These are phyloP conservation scores for Tolypocladium album DNA, from an alignment of 2,329 filamentous ascomycete species.

Conservation along the genomic window DNA sequence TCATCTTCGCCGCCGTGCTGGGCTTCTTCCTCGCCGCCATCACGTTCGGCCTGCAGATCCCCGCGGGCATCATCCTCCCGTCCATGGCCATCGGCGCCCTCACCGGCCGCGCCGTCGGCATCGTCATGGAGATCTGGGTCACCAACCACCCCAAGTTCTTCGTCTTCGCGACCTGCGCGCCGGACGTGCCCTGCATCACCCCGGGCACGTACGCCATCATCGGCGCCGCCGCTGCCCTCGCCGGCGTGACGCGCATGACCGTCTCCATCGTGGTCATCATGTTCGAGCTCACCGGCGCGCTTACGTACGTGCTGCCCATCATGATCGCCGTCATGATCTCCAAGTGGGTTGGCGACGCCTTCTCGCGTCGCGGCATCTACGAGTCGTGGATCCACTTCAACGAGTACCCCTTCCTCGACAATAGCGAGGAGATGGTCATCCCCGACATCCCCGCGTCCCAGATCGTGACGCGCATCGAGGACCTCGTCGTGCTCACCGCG, in stretches of 20 bases:
- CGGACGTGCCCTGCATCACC: conserved; percentile 79
- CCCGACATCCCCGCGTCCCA: conserved; percentile 79
- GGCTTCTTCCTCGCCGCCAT: conserved; percentile 78
- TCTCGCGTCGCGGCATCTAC: conserved; percentile 88
- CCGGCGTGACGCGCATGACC: conserved; percentile 90
- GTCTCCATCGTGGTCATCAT: conserved; percentile 98
- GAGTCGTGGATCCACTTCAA: conserved; percentile 97
- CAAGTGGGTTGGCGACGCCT: conserved; percentile 96
- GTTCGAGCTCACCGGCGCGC: conserved; percentile 93
- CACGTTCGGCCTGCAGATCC: conserved; percentile 90
- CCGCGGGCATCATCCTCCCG: conserved; percentile 88
- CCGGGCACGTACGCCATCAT: conserved; percentile 96
- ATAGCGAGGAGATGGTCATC: conserved; percentile 68
- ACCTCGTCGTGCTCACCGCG: conserved; percentile 78
- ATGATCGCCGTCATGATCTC: conserved; percentile 98
- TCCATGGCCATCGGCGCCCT: conserved; percentile 94
- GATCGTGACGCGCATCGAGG: conserved; percentile 87
- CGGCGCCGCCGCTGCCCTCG: conserved; percentile 86
- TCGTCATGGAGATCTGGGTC: conserved; percentile 83
- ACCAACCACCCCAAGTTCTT: conserved; percentile 66
- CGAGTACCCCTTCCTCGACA: conserved; percentile 91
- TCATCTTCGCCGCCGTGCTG: conserved; percentile 71
- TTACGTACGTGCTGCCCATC: conserved; percentile 94
- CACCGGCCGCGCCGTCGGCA: conserved; percentile 78
- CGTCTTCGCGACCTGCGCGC: conserved; percentile 69